Conservation (phyloP, 1,284 basidiomycete species). For the Malassezia nana region DNA sequence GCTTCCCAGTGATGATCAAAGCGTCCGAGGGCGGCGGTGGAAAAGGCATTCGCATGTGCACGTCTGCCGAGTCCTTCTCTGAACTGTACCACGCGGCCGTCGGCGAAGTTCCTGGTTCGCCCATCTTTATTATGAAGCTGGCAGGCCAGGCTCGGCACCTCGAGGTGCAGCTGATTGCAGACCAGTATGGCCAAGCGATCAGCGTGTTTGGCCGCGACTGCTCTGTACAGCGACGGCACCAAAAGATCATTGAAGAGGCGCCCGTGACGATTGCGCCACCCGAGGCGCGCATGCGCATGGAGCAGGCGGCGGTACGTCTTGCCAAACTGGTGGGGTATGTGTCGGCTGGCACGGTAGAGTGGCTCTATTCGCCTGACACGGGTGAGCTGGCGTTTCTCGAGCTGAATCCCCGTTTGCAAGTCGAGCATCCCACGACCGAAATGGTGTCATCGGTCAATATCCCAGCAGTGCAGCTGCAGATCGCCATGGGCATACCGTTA, state of each 20-base stretch:
- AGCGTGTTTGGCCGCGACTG: constrained; percentile 98
- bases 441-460: constrained; percentile 99
- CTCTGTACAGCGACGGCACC: constrained; percentile 97
- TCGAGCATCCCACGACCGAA: constrained; percentile 91
- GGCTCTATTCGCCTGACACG: constrained; percentile 86
- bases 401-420: constrained; percentile 97
- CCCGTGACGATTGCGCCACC: constrained; percentile 82
- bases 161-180: constrained; percentile 94
- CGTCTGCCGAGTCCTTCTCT: constrained; percentile 67
- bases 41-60: constrained; percentile 59
- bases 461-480: constrained; percentile 89
- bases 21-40: constrained; percentile 97
- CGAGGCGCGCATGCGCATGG: constrained; percentile 80
- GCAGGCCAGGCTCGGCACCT: constrained; percentile 93
- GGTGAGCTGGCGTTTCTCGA: constrained; percentile 96
- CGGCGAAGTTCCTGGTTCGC: constrained; percentile 90
- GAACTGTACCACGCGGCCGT: constrained; percentile 86
- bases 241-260: constrained; percentile 99
- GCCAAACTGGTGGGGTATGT: constrained; percentile 98
- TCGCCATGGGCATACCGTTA: constrained; percentile 96
- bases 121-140: constrained; percentile 99
- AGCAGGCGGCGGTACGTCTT: constrained; percentile 90
- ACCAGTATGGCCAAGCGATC: constrained; percentile 99
- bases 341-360: constrained; percentile 96
- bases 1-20: constrained; percentile 99